phyloP scores from a whole-genome alignment of 805 yeast species.

The Lachancea cidri region DNA sequence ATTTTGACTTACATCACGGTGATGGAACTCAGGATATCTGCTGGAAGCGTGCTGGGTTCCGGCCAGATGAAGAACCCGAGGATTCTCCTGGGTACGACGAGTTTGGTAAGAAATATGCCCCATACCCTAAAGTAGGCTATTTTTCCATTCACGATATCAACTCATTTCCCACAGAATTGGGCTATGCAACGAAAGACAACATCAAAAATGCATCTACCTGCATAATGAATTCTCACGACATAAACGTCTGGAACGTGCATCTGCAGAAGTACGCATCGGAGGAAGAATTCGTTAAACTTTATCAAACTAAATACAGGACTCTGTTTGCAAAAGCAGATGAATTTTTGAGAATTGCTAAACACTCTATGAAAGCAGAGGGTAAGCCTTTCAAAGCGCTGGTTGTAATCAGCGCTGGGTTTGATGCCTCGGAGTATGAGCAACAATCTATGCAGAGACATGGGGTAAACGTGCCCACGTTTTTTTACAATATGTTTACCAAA shows the following conservation, averaged over 20 bases:
- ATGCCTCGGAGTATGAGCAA: conserved; percentile 78
- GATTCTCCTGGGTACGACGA: conserved; percentile 40
- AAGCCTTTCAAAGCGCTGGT: conserved; percentile 52
- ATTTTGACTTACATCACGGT: conserved; percentile 83
- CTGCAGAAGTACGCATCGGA: conserved; percentile 57
- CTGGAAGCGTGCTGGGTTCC: conserved; percentile 59
- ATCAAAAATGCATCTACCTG: conserved; percentile 76
- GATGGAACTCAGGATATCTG: conserved; percentile 86
- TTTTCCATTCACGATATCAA: conserved; percentile 81
- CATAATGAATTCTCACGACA: conserved; percentile 65
- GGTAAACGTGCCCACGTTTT: conserved; percentile 75
- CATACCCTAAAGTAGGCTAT: conserved; percentile 64
- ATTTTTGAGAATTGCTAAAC: conserved; percentile 48
- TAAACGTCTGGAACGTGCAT: conserved; percentile 82
- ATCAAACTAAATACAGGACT: conserved; percentile 54
- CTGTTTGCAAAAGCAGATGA: conserved; percentile 63
- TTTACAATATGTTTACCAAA: conserved; percentile 64
- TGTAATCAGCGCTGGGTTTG: conserved; percentile 82
- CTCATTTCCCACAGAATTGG: conserved; percentile 79
- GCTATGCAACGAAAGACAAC: conserved; percentile 66
- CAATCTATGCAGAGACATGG: conserved; percentile 83
- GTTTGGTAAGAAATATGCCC: conserved; percentile 39
- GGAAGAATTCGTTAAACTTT: conserved; percentile 60
- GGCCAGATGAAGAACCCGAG: conserved; percentile 30
- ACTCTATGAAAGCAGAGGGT: conserved; percentile 37